Conservation (phyloP, 768 basidiomycete species). For the Plicaturopsis crispa region DNA sequence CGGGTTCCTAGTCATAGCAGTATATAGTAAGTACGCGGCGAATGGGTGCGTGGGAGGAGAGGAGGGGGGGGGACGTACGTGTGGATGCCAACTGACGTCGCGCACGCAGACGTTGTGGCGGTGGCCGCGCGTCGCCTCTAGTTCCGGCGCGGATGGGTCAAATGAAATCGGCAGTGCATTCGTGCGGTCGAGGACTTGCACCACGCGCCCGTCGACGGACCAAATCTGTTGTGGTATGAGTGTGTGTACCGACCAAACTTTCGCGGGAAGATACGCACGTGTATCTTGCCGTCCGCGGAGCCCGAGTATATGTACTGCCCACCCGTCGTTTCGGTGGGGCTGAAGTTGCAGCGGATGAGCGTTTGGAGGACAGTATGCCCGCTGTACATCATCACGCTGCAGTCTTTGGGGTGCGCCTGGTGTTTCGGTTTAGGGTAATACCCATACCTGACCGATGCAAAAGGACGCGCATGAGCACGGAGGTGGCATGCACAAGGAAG, state of each 20-base stretch:
- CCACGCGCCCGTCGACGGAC: constrained; percentile 84
- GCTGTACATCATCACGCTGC: constrained; percentile 92
- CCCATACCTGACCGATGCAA: constrained; percentile 37
- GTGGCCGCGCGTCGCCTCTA: constrained; percentile 19
- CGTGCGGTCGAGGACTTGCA: constrained; percentile 78
- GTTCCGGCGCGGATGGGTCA: constrained; percentile 65
- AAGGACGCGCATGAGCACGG: constrained; percentile 1
- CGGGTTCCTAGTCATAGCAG: constrained; percentile 83
- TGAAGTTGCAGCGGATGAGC: constrained; percentile 94
- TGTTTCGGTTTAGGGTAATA: constrained; percentile 57
- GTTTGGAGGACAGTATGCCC: constrained; percentile 89
- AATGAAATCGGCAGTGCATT: constrained; percentile 60
- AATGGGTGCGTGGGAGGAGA: not conserved
- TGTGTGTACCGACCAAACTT: constrained; percentile 3
- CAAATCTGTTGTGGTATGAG: constrained; percentile 57
- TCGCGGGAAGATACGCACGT: constrained; percentile 39
- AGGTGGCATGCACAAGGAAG: not conserved
- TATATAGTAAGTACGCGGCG: not conserved
- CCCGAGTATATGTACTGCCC: constrained; percentile 93
- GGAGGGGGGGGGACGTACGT: constrained; percentile 31
- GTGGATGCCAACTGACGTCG: constrained; percentile 93
- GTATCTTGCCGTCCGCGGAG: constrained; percentile 77
- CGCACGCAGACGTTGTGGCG: constrained; percentile 57
- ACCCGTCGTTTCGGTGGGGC: constrained; percentile 87
- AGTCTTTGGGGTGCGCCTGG: constrained; percentile 75